Base-by-base conservation (phyloP, 805 yeast genomes). In the Yarrowia sp. region DNA sequence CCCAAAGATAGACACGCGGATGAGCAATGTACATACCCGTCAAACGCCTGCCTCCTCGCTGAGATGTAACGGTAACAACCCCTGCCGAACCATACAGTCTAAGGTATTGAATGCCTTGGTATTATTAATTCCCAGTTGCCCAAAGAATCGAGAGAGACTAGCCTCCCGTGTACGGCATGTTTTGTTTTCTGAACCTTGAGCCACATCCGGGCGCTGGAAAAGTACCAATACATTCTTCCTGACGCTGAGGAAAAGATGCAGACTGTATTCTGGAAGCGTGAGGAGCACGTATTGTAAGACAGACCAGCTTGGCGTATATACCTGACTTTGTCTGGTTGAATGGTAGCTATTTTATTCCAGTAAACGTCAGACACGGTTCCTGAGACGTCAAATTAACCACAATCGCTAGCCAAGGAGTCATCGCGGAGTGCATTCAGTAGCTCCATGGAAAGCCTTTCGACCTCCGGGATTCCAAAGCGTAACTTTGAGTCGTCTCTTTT, bases 201-300 rank as follows among this genome's bases (percentile, higher is more conserved):
- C 32, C 19, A n/a, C 22, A 16, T n/a, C 17, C 19, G 8, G n/a
- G n/a, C n/a, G n/a, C n/a, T n/a, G n/a, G n/a, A n/a, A n/a, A n/a
- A n/a, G n/a, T n/a, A n/a, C n/a, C n/a, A n/a, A 10, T n/a, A 46
- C 52, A 46, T 46, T 46, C 52, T 46, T 46, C 52, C 19, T 44
- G 14, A 7, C 5, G 0, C 16, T 8, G 24, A 14, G 10, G 33
- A 9, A 19, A 9, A n/a, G 49, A 43, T 7, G 30, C 46, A 43
- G 16, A 14, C 17, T 8, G 19, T 7, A 10, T 26, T 46, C 35
- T 28, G 28, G 51, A 46, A 46, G n/a, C 51, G 22, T 46, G 51
- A 17, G 9, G 11, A 9, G 11, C 51, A 22, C 51, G 51, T 46
- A 8, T 7, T 22, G 35, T 46, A n/a, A 26, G 51, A 46, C 51